Percentiles rank a stretch among this genome's conserved stretches.
Conservation (phyloP, 306 rosid species). For the Prunus davidiana region DNA sequence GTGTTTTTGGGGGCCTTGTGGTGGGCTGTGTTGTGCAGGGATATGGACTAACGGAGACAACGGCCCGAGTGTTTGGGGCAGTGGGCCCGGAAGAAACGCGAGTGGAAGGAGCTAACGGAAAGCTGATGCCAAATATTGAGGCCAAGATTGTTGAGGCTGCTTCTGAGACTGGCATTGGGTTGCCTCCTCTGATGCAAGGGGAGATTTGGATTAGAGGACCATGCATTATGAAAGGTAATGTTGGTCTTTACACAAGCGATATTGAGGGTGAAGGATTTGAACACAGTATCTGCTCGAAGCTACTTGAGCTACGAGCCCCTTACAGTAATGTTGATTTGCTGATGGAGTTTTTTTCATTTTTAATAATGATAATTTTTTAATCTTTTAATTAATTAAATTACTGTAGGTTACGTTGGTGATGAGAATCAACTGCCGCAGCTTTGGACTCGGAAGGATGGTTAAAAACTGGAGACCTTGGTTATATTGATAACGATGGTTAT, state of each 20-base stretch:
- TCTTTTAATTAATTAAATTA: not conserved
- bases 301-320: no score
- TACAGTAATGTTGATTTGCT: no score
- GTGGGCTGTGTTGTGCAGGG: not conserved
- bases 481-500: slow-evolving; percentile 26
- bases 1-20: no score
- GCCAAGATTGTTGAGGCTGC: slow-evolving; percentile 29
- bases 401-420: slow-evolving; percentile 31
- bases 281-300: no score
- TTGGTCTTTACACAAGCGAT: no score
- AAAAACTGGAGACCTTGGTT: slow-evolving; percentile 34
- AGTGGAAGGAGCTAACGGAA: slow-evolving; percentile 19
- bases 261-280: no score
- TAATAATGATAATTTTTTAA: no score
- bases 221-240: slow-evolving; percentile 24
- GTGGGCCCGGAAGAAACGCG: slow-evolving; percentile 21
- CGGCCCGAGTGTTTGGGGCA: slow-evolving; percentile 23
- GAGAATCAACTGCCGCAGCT: slow-evolving; percentile 15
- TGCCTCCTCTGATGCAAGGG: slow-evolving; percentile 22
- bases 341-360: not conserved
- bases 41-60: slow-evolving; percentile 24
- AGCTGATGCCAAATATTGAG: slow-evolving; percentile 13
- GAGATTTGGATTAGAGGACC: slow-evolving; percentile 34
- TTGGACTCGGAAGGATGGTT: slow-evolving; percentile 35
- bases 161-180: slow-evolving; percentile 10